Evolutionary conservation across 2,329 filamentous ascomycete species (phyloP).

Genomic region (Aureobasidium sp.): DNA sequence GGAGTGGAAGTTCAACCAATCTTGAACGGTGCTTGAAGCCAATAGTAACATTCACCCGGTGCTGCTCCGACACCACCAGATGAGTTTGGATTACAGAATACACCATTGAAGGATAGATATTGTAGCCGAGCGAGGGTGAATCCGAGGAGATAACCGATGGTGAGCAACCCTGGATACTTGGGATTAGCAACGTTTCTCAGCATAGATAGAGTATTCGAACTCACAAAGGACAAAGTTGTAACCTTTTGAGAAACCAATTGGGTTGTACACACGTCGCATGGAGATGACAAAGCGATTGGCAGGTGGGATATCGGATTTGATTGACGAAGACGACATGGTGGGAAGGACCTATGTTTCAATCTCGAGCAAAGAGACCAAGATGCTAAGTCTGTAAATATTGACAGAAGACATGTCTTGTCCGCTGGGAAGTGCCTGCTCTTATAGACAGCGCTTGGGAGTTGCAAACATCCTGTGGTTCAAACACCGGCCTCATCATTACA

Average conservation of each 20-base stretch:
- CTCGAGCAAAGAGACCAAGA: too few species aligned
- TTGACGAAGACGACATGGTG: not conserved
- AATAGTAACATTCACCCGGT: constrained; percentile 42
- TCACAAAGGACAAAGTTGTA: constrained; percentile 52
- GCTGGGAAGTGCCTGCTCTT: too few species aligned
- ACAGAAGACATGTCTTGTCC: too few species aligned
- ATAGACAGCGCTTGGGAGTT: too few species aligned
- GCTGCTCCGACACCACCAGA: constrained; percentile 22
- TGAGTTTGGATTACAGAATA: constrained; percentile 14
- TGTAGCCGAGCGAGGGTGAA: constrained; percentile 45
- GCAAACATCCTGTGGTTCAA: too few species aligned
- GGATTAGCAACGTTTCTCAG: constrained; percentile 11
- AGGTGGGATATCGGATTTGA: too few species aligned
- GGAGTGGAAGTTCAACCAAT: not conserved
- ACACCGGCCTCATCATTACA: too few species aligned
- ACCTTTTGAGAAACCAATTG: constrained; percentile 49
- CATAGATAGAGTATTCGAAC: not conserved
- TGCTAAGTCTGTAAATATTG: too few species aligned
- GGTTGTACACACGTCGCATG: constrained; percentile 32
- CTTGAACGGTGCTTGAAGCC: not conserved
- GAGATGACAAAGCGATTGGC: not conserved
- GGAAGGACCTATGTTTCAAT: too few species aligned
- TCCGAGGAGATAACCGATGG: constrained; percentile 40
- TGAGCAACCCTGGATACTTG: constrained; percentile 30
- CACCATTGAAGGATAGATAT: constrained; percentile 42